Conservation (phyloP, 73 alveolate genomes). For the Tetrahymena thermophila region DNA sequence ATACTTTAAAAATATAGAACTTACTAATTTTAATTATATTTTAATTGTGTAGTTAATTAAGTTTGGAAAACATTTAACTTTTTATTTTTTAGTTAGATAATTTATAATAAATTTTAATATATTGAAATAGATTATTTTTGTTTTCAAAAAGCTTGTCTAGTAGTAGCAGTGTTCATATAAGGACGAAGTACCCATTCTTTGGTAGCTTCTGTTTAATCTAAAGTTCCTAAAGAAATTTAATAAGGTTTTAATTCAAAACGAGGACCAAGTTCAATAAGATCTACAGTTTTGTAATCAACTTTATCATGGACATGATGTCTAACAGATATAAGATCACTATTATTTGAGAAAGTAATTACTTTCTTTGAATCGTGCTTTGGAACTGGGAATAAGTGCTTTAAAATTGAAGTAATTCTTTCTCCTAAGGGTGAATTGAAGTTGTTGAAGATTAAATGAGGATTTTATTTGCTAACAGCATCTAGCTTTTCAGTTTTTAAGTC, state of each 20-base stretch:
- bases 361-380: slow-evolving; percentile 96
- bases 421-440: slow-evolving; percentile 91
- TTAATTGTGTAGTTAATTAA: background rate
- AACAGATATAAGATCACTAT: slow-evolving; percentile 51
- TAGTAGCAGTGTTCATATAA: slow-evolving; percentile 94
- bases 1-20: background rate
- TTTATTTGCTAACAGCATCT: slow-evolving; percentile 89
- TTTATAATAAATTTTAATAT: background rate
- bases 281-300: slow-evolving; percentile 81
- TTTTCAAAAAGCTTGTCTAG: slow-evolving; percentile 68
- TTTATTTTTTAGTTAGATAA: background rate
- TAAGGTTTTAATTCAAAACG: slow-evolving; percentile 96
- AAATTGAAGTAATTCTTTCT: slow-evolving; percentile 88
- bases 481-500: slow-evolving; percentile 85
- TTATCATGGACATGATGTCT: slow-evolving; percentile 88
- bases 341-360: slow-evolving; percentile 89
- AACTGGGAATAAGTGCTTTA: slow-evolving; percentile 96
- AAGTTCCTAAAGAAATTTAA: slow-evolving; percentile 92
- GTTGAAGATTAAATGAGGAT: slow-evolving; percentile 96
- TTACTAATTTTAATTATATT: background rate
- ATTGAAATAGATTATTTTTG: background rate
- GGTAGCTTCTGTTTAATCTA: slow-evolving; percentile 94
- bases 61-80: background rate
- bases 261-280: slow-evolving; percentile 96
- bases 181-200: slow-evolving; percentile 95